Evolutionary conservation across 129 eudicot species (phyloP).

Genomic region (Chrysanthemum lavandulifolium): DNA sequence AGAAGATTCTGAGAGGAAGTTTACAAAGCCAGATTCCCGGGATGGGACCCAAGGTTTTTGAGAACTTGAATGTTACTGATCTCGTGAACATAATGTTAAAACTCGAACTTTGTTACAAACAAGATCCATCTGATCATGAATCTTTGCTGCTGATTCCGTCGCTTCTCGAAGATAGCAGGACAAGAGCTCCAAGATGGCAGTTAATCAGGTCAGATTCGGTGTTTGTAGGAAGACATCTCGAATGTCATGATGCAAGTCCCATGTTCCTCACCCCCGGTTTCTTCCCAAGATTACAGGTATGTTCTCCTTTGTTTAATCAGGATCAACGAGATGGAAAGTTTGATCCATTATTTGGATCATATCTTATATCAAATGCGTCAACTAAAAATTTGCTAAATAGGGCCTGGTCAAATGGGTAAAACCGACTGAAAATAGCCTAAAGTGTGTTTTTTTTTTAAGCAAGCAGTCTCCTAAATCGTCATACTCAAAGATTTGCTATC

Average conservation of each 20-base stretch:
- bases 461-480: no score
- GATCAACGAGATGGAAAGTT: neutral
- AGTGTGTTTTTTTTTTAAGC: no score
- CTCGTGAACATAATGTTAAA: slow-evolving; percentile 88
- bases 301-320: neutral
- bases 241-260: slow-evolving; percentile 86
- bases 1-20: slow-evolving; percentile 68
- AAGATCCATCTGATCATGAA: slow-evolving; percentile 66
- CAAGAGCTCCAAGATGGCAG: slow-evolving; percentile 73
- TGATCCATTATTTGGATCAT: no score
- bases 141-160: slow-evolving; percentile 73
- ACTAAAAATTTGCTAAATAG: no score
- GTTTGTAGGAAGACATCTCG: slow-evolving; percentile 82
- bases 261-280: slow-evolving; percentile 79
- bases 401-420: no score
- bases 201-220: slow-evolving; percentile 45
- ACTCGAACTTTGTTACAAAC: slow-evolving; percentile 75
- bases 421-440: no score
- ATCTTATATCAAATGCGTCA: no score
- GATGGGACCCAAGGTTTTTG: slow-evolving; percentile 66
- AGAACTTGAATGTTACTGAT: slow-evolving; percentile 72
- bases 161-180: slow-evolving; percentile 73
- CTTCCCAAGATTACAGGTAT: slow-evolving; percentile 86
- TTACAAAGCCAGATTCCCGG: slow-evolving; percentile 74
- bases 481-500: no score